Percentiles rank a stretch among this genome's conserved stretches.
These are phyloP conservation scores for Pythium myriotylum DNA, from an alignment of 352 stramenopile genomes.

Conservation along the genomic window DNA sequence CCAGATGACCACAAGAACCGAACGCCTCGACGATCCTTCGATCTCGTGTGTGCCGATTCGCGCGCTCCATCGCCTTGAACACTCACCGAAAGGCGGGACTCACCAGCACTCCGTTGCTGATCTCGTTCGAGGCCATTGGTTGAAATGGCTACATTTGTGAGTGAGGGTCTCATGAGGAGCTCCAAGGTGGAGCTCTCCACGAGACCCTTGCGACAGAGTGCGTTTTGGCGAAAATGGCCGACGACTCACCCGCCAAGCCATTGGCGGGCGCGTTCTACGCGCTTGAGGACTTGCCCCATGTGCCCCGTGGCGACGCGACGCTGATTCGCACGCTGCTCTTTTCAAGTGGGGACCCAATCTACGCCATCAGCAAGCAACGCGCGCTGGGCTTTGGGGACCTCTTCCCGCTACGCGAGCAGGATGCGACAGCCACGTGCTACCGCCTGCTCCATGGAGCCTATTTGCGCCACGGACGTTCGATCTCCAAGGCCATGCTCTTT, in stretches of 20 bases:
- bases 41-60: no score
- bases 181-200: not conserved
- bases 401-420: constrained; percentile 39
- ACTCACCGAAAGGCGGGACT: no score
- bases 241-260: not conserved
- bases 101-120: no score
- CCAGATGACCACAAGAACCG: no score
- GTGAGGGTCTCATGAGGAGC: constrained; percentile 8
- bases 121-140: not conserved
- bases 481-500: constrained; percentile 30
- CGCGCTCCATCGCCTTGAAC: no score
- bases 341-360: constrained; percentile 10
- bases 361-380: constrained; percentile 34
- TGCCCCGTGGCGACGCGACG: not conserved
- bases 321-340: constrained; percentile 9
- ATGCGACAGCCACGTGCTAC: constrained; percentile 32
- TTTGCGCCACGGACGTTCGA: constrained; percentile 27
- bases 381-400: constrained; percentile 50
- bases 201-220: no score
- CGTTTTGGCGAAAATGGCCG: not conserved
- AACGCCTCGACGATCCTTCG: no score
- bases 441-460: constrained; percentile 31
- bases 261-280: not conserved
- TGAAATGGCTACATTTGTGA: constrained; percentile 2
- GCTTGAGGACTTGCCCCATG: not conserved